Evolutionary conservation across 257 asterid species (phyloP).

Genomic region (Thymus quinquecostatus): DNA sequence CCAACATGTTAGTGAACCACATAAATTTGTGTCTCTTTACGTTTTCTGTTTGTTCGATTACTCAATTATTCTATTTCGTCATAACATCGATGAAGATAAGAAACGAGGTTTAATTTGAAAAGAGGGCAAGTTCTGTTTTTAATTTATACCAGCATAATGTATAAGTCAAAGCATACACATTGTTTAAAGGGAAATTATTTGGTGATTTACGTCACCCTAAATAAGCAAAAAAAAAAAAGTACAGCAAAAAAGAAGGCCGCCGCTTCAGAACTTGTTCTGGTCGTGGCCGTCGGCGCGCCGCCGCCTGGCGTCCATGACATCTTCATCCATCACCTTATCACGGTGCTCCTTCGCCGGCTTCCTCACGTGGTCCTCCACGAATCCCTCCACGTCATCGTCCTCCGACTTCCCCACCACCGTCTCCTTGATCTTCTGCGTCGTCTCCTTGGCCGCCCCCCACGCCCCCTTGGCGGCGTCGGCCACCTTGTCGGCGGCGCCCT

Average conservation of each 20-base stretch:
- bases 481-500: conserved; percentile 44
- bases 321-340: conserved; percentile 52
- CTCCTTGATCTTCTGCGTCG: conserved; percentile 57
- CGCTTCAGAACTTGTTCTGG: conserved; percentile 28
- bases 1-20: too few relatives aligned
- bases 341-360: conserved; percentile 39
- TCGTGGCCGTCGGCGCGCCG: conserved; percentile 14
- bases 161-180: not conserved
- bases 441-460: conserved; percentile 56
- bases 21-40: too few relatives aligned
- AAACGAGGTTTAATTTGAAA: too few relatives aligned
- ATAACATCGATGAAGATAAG: too few relatives aligned
- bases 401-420: conserved; percentile 65
- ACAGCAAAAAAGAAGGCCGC: not conserved
- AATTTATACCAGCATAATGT: too few relatives aligned
- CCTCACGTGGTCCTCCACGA: conserved; percentile 51
- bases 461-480: conserved; percentile 50
- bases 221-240: not conserved
- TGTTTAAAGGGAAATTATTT: not conserved
- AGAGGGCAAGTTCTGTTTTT: too few relatives aligned
- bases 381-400: conserved; percentile 46
- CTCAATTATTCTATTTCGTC: too few relatives aligned
- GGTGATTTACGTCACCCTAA: not conserved
- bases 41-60: too few relatives aligned
- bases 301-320: conserved; percentile 43